These are phyloP conservation scores for Aegilops speltoides DNA, from an alignment of 176 grass and related monocot genomes.

Conservation along the genomic window DNA sequence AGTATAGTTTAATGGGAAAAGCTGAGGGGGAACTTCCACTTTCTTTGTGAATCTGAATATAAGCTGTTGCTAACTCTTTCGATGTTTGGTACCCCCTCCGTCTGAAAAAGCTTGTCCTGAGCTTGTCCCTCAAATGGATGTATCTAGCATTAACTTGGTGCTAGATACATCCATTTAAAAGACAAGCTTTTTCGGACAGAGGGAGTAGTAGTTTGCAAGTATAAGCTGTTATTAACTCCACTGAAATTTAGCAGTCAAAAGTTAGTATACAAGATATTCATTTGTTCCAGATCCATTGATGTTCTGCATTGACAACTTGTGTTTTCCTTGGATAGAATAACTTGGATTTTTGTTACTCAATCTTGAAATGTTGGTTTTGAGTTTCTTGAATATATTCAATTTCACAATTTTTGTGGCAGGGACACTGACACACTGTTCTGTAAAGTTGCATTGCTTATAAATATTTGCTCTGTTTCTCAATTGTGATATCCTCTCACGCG, in stretches of 20 bases:
- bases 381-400: not conserved
- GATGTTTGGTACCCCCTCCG: not conserved
- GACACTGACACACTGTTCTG: conserved; percentile 3
- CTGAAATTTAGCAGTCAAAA: not conserved
- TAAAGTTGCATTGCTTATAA: not conserved
- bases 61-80: not conserved
- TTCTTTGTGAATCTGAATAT: not conserved
- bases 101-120: no score
- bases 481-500: conserved; percentile 1
- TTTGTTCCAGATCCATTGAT: not conserved
- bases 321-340: not conserved
- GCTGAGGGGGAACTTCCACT: not conserved
- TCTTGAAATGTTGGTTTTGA: not conserved
- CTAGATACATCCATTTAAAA: no score
- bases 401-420: not conserved
- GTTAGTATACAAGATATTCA: not conserved
- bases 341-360: not conserved
- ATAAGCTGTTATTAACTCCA: not conserved
- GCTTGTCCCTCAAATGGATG: no score
- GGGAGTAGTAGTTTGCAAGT: not conserved
- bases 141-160: no score
- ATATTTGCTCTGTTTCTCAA: not conserved
- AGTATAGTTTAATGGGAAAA: not conserved
- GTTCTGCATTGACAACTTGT: not conserved
- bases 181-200: no score